phyloP scores from a whole-genome alignment of 2,329 filamentous ascomycete species.

The Sclerotinia minor region DNA sequence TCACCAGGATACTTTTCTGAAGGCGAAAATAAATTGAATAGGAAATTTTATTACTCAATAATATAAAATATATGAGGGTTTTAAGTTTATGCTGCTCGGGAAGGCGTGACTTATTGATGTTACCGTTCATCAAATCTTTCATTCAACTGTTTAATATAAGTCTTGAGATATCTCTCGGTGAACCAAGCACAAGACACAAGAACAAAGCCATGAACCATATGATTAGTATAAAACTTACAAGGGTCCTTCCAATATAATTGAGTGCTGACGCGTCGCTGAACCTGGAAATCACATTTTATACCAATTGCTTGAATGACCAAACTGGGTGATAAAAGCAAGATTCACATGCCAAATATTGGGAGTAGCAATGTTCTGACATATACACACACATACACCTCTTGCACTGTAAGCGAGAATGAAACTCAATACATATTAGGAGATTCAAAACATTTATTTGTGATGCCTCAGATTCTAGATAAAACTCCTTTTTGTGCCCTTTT shows the following conservation, averaged over 20 bases:
- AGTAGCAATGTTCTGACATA: background rate
- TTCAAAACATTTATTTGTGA: slow-evolving; percentile 34
- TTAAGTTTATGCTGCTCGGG: background rate
- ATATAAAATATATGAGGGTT: background rate
- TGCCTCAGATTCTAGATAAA: slow-evolving; percentile 38
- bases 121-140: background rate
- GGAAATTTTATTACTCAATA: background rate
- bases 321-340: background rate
- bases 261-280: background rate
- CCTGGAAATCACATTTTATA: background rate
- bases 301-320: background rate
- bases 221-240: background rate
- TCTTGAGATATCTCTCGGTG: background rate
- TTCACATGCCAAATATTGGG: background rate
- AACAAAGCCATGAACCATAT: background rate
- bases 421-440: slow-evolving; percentile 25
- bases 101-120: background rate
- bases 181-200: background rate
- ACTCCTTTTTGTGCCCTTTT: slow-evolving; percentile 39
- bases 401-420: slow-evolving; percentile 3
- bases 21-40: background rate
- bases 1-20: background rate
- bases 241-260: background rate
- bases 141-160: background rate
- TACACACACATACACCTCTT: no score